phyloP scores from a whole-genome alignment of 2,329 filamentous ascomycete genomes.

The Byssoonygena ceratinophila region DNA sequence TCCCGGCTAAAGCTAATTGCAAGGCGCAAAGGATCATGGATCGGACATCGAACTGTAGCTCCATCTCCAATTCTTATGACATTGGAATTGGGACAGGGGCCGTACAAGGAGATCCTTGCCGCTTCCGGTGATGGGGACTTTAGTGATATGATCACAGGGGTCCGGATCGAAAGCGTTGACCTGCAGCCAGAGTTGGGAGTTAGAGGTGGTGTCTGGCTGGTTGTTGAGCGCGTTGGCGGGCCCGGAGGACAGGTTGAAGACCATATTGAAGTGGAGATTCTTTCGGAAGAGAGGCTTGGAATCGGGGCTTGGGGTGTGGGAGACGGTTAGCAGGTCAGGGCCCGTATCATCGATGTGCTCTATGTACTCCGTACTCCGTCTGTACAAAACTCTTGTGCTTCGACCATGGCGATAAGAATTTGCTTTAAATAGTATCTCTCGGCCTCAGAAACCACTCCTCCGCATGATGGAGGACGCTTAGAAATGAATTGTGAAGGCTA shows the following conservation, averaged over 20 bases:
- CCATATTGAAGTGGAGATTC: slow-evolving; percentile 35
- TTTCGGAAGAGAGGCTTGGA: slow-evolving; percentile 35
- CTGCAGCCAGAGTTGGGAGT: slow-evolving; percentile 53
- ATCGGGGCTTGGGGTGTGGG: slow-evolving; percentile 35
- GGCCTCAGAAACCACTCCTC: too few relatives aligned
- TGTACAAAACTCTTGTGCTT: too few relatives aligned
- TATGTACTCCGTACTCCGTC: not conserved
- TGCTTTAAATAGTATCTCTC: too few relatives aligned
- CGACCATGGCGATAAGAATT: too few relatives aligned
- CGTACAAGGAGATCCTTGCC: slow-evolving; percentile 54
- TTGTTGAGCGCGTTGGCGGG: slow-evolving; percentile 68
- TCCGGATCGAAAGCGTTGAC: slow-evolving; percentile 65
- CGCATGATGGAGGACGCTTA: too few relatives aligned
- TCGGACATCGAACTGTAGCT: slow-evolving; percentile 30
- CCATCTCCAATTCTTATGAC: slow-evolving; percentile 55
- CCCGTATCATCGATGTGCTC: not conserved
- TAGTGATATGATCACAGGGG: slow-evolving; percentile 53
- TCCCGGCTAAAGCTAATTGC: slow-evolving; percentile 52
- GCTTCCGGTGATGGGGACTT: slow-evolving; percentile 65
- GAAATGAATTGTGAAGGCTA: too few relatives aligned
- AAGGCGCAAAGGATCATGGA: slow-evolving; percentile 36
- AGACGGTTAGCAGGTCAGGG: slow-evolving; percentile 14
- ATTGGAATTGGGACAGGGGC: slow-evolving; percentile 61
- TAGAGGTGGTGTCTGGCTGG: slow-evolving; percentile 59
- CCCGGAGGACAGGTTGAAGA: slow-evolving; percentile 42